Evolutionary conservation across 495 filamentous ascomycete genomes (phyloP).

Genomic region (Zalerion maritima): DNA sequence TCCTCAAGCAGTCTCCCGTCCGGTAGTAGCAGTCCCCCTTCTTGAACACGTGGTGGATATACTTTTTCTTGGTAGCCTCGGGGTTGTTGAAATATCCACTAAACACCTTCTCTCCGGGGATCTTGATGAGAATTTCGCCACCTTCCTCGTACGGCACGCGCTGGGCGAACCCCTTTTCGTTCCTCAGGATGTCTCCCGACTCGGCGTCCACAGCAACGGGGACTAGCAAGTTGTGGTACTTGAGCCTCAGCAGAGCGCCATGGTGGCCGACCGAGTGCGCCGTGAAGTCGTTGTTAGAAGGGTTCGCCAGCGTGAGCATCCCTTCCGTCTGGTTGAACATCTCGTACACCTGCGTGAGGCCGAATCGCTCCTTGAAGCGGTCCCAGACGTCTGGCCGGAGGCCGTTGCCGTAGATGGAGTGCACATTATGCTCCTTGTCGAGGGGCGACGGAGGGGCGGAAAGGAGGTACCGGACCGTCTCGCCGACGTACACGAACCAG

Average conservation of each 20-base stretch:
- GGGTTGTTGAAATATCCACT: constrained; percentile 57
- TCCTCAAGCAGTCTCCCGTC: constrained; percentile 55
- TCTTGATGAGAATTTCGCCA: constrained; percentile 60
- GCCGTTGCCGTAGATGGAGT: constrained; percentile 62
- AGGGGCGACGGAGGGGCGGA: constrained; percentile 46
- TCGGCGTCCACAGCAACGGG: constrained; percentile 56
- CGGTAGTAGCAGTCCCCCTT: constrained; percentile 67
- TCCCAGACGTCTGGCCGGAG: constrained; percentile 66
- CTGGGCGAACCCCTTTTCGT: constrained; percentile 48
- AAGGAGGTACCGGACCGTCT: constrained; percentile 63
- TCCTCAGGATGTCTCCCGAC: constrained; percentile 47
- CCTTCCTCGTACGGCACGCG: constrained; percentile 50
- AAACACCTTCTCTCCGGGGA: constrained; percentile 45
- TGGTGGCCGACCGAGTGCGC: constrained; percentile 58
- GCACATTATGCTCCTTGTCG: constrained; percentile 51
- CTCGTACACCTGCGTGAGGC: constrained; percentile 41
- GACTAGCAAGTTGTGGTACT: constrained; percentile 37
- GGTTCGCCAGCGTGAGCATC: constrained; percentile 42
- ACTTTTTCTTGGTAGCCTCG: constrained; percentile 53
- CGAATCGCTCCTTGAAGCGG: constrained; percentile 49
- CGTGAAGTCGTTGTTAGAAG: constrained; percentile 43
- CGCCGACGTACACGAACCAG: constrained; percentile 69
- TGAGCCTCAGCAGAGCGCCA: constrained; percentile 38
- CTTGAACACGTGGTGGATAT: constrained; percentile 51
- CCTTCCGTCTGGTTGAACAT: constrained; percentile 57